Percentiles rank a stretch among this genome's conserved stretches.
These are phyloP conservation scores for Sporothrix curviconia DNA, from an alignment of 2,329 filamentous ascomycete genomes.

Conservation along the genomic window DNA sequence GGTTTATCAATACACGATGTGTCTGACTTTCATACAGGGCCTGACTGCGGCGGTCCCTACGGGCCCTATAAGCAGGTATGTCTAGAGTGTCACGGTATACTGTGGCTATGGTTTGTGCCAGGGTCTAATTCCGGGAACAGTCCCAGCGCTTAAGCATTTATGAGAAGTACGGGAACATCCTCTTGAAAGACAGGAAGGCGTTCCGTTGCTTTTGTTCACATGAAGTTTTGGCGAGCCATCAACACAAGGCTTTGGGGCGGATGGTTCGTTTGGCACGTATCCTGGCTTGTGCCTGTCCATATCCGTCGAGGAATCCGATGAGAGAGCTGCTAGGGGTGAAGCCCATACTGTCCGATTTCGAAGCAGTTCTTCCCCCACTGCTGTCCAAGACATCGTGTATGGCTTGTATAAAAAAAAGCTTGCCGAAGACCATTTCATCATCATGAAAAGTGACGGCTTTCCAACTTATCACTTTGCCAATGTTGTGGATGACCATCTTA, in stretches of 20 bases:
- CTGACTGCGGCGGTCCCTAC: slow-evolving; percentile 70
- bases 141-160: slow-evolving; percentile 76
- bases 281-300: slow-evolving; percentile 66
- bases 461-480: slow-evolving; percentile 98
- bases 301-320: slow-evolving; percentile 58
- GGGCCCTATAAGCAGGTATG: slow-evolving; percentile 79
- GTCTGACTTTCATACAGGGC: slow-evolving; percentile 46
- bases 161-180: slow-evolving; percentile 57
- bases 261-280: slow-evolving; percentile 37
- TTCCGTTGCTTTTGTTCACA: slow-evolving; percentile 90
- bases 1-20: not conserved
- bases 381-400: slow-evolving; percentile 74
- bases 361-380: slow-evolving; percentile 53
- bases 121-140: slow-evolving; percentile 33
- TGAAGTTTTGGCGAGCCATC: slow-evolving; percentile 62
- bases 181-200: slow-evolving; percentile 66
- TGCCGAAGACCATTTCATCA: slow-evolving; percentile 71
- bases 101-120: not conserved
- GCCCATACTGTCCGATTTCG: slow-evolving; percentile 71
- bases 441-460: slow-evolving; percentile 84
- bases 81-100: not conserved
- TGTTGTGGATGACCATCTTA: slow-evolving; percentile 90
- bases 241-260: slow-evolving; percentile 54
- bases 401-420: slow-evolving; percentile 54
- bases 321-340: slow-evolving; percentile 62